A percentile compares a stretch with the other conserved stretches of the same genome.
Evolutionary conservation across 805 yeast species (phyloP).

Genomic region (Sugiyamaella chiloensis): DNA sequence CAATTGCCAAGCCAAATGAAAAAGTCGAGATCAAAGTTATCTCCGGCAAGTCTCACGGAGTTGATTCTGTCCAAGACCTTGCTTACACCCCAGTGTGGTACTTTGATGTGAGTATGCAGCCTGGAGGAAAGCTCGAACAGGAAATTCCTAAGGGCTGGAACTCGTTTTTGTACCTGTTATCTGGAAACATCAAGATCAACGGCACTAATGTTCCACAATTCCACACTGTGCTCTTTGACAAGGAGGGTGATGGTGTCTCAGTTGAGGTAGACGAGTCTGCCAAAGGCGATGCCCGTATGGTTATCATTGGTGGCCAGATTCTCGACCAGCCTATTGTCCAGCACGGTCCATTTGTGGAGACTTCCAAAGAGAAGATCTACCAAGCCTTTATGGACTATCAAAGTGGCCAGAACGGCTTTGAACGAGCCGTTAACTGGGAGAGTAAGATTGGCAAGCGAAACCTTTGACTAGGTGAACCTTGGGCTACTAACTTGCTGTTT

Average conservation of each 20-base stretch:
- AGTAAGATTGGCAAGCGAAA: constrained; percentile 30
- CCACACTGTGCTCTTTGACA: constrained; percentile 60
- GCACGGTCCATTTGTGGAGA: constrained; percentile 89
- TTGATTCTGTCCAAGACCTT: constrained; percentile 66
- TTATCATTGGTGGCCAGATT: constrained; percentile 71
- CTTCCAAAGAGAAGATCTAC: constrained; percentile 59
- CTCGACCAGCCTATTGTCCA: constrained; percentile 76
- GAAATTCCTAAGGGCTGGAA: constrained; percentile 58
- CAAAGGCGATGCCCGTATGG: constrained; percentile 52
- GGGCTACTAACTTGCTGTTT: background rate
- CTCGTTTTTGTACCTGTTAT: constrained; percentile 63
- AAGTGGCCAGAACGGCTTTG: constrained; percentile 36
- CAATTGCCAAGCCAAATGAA: constrained; percentile 62
- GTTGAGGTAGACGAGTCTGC: constrained; percentile 51
- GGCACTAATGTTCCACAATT: constrained; percentile 40
- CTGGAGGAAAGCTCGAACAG: constrained; percentile 64
- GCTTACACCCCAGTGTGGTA: constrained; percentile 81
- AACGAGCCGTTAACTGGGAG: constrained; percentile 34
- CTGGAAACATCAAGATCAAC: constrained; percentile 54
- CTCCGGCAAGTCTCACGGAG: constrained; percentile 72
- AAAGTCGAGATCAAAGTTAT: constrained; percentile 66
- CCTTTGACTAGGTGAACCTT: background rate
- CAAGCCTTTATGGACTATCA: constrained; percentile 74
- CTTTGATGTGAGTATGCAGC: constrained; percentile 61
- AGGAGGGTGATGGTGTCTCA: constrained; percentile 60